These are phyloP conservation scores for Paraconiothyrium sp. DNA, from an alignment of 2,329 filamentous ascomycete species.

Conservation along the genomic window DNA sequence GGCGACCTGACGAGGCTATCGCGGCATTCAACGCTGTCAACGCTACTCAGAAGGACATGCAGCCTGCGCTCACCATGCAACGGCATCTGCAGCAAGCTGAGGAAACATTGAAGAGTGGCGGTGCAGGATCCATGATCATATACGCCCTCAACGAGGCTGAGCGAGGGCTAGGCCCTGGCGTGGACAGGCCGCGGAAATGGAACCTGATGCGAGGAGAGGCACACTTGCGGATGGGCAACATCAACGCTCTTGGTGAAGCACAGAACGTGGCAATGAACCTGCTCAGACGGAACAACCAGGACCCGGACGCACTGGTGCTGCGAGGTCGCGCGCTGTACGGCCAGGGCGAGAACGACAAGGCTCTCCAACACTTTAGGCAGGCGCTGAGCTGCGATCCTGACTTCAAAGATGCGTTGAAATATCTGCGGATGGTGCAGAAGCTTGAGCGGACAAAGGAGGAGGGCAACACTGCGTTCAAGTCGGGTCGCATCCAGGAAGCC, in stretches of 20 bases:
- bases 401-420: conserved; percentile 86
- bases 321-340: conserved; percentile 87
- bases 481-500: conserved; percentile 79
- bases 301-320: conserved; percentile 92
- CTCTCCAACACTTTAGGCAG: conserved; percentile 89
- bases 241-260: conserved; percentile 88
- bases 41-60: conserved; percentile 85
- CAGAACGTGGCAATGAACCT: conserved; percentile 92
- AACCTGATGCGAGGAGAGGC: conserved; percentile 91
- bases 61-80: conserved; percentile 84
- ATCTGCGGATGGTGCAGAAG: conserved; percentile 88
- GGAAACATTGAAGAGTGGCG: conserved; percentile 76
- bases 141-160: conserved; percentile 93
- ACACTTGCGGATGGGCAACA: conserved; percentile 89
- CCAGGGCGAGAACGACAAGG: conserved; percentile 94
- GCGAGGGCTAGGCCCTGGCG: conserved; percentile 77
- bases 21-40: conserved; percentile 82
- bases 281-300: conserved; percentile 85
- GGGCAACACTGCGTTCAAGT: conserved; percentile 90
- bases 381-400: conserved; percentile 92
- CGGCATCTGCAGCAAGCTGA: conserved; percentile 83
- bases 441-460: conserved; percentile 93
- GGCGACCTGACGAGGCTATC: conserved; percentile 86
- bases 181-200: conserved; percentile 89
- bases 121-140: conserved; percentile 87